phyloP scores from a whole-genome alignment of 208 protist species.

The Crithidia sp. region DNA sequence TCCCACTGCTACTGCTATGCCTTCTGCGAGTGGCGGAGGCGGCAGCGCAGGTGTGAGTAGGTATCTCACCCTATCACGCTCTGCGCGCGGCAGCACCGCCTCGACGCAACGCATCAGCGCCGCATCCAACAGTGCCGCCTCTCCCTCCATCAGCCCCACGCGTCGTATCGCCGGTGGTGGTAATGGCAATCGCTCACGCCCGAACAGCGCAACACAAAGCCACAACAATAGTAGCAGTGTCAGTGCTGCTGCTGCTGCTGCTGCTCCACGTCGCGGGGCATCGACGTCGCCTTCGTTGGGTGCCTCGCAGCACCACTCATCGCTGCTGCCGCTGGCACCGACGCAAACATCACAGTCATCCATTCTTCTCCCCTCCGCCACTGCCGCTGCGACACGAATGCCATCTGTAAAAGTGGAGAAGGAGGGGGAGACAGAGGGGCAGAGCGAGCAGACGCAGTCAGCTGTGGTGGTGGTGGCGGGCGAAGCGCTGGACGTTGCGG shows the following conservation, averaged over 20 bases:
- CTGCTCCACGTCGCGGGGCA: background rate
- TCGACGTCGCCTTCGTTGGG: constrained; percentile 8
- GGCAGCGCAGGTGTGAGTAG: background rate
- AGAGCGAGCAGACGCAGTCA: background rate
- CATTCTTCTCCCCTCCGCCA: background rate
- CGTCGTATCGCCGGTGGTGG: background rate
- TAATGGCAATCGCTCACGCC: background rate
- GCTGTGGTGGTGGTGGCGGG: background rate
- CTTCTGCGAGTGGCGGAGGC: background rate
- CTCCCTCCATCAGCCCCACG: constrained; percentile 24
- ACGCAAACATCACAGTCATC: no score
- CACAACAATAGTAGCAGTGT: no score
- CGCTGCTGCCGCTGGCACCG: constrained; percentile 2
- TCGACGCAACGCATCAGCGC: constrained; percentile 30
- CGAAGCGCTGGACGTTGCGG: background rate
- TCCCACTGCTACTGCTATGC: background rate
- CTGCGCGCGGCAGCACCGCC: constrained; percentile 27
- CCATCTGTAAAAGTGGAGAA: background rate
- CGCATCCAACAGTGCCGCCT: constrained; percentile 6
- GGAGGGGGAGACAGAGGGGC: background rate
- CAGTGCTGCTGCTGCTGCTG: no score
- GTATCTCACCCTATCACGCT: background rate
- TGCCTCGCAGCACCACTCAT: background rate
- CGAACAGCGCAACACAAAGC: no score
- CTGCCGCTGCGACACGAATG: background rate